phyloP scores from a whole-genome alignment of 1,139 yeast species.

The Saccharomycopsis hybrid region DNA sequence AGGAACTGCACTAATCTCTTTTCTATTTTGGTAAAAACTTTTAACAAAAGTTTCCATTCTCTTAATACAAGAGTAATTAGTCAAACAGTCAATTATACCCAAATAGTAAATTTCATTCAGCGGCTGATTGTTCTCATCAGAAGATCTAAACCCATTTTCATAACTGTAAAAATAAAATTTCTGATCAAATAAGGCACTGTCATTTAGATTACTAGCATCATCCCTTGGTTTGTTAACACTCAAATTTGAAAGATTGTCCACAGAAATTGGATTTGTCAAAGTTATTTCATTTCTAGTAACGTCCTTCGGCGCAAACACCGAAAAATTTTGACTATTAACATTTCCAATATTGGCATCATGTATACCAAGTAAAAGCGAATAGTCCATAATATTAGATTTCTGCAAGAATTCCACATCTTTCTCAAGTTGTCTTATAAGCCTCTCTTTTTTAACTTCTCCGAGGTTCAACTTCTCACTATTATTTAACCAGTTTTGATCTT shows the following conservation, averaged over 20 bases:
- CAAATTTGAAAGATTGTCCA: constrained; percentile 28
- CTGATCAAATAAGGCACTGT: constrained; percentile 28
- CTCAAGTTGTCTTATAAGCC: constrained; percentile 65
- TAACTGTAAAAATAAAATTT: constrained; percentile 63
- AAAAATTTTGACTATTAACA: constrained; percentile 30
- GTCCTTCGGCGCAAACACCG: constrained; percentile 36
- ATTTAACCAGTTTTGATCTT: constrained; percentile 86
- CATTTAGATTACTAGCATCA: neutral
- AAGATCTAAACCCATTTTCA: constrained; percentile 81
- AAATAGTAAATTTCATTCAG: constrained; percentile 53
- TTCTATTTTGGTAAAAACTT: constrained; percentile 60
- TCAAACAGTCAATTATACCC: constrained; percentile 91
- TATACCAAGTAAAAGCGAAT: constrained; percentile 80
- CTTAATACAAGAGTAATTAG: constrained; percentile 73
- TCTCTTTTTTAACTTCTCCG: constrained; percentile 61
- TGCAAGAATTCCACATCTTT: constrained; percentile 73
- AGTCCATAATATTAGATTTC: constrained; percentile 86
- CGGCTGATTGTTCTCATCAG: constrained; percentile 46
- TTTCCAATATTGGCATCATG: constrained; percentile 28
- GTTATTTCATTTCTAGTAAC: neutral
- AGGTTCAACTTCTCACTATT: constrained; percentile 54
- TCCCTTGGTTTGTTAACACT: neutral
- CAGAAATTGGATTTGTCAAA: constrained; percentile 35
- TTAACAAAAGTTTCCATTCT: constrained; percentile 84
- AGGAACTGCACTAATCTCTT: constrained; percentile 81